phyloP scores from a whole-genome alignment of 768 basidiomycete species.

The Tephrocybe rancida region DNA sequence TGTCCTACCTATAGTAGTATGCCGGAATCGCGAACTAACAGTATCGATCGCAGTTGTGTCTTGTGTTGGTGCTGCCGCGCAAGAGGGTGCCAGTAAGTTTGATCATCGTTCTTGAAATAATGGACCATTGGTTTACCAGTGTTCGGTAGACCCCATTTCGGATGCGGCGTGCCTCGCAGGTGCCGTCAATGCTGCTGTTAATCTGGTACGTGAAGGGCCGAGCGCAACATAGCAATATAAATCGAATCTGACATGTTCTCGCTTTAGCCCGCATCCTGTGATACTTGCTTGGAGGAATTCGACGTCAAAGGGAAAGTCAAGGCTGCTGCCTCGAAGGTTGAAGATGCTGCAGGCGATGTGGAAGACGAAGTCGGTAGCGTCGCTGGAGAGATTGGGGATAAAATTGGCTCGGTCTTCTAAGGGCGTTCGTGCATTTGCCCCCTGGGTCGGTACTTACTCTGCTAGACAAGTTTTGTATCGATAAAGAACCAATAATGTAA shows the following conservation, averaged over 20 bases:
- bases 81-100: conserved; percentile 13
- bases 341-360: background rate
- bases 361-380: conserved; percentile 3
- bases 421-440: background rate
- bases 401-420: conserved; percentile 5
- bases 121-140: background rate
- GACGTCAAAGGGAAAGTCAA: conserved; percentile 6
- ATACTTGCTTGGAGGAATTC: conserved; percentile 14
- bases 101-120: background rate
- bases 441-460: background rate
- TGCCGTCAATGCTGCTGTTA: conserved; percentile 10
- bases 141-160: conserved; percentile 4
- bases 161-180: conserved; percentile 16
- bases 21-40: background rate
- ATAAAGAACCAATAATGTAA: background rate
- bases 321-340: background rate
- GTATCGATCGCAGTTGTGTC: background rate
- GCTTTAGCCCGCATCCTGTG: conserved; percentile 12
- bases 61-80: conserved; percentile 13
- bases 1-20: background rate
- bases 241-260: background rate
- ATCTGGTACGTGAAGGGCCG: conserved; percentile 1
- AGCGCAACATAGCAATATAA: too few relatives aligned
- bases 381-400: conserved; percentile 4
- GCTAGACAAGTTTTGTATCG: background rate